phyloP scores from a whole-genome alignment of 257 asterid genomes.

The Cinchona pubescens region DNA sequence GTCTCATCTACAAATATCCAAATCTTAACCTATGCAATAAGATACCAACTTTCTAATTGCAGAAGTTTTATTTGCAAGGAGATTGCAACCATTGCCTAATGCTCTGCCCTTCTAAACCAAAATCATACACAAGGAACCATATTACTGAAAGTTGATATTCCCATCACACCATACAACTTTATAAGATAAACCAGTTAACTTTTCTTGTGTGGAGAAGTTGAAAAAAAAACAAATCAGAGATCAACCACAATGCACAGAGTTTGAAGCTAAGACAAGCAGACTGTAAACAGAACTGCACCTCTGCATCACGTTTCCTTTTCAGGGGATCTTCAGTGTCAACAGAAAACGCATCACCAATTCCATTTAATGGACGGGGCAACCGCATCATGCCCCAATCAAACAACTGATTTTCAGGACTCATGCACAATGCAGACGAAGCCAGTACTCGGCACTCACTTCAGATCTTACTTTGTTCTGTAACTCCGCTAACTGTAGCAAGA shows the following conservation, averaged over 20 bases:
- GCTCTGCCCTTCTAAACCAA: background rate
- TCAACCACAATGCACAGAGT: background rate
- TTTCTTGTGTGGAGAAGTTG: background rate
- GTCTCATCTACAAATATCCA: background rate
- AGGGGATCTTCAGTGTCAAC: slow-evolving; percentile 81
- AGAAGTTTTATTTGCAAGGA: background rate
- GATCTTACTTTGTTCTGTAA: slow-evolving; percentile 80
- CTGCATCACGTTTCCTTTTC: slow-evolving; percentile 93
- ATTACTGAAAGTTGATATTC: background rate
- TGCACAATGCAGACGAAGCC: slow-evolving; percentile 89
- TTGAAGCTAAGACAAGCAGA: slow-evolving; percentile 5
- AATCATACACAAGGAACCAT: background rate
- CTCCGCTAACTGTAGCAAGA: slow-evolving; percentile 61
- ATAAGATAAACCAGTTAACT: background rate
- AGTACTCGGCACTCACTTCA: slow-evolving; percentile 88
- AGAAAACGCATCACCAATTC: slow-evolving; percentile 93
- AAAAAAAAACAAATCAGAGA: background rate
- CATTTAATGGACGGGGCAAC: slow-evolving; percentile 74
- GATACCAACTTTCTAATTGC: background rate
- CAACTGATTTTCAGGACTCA: slow-evolving; percentile 82
- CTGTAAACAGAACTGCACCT: slow-evolving; percentile 43
- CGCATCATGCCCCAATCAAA: slow-evolving; percentile 99
- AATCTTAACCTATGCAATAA: background rate
- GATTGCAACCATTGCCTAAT: background rate
- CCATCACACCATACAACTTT: slow-evolving; percentile 1